Evolutionary conservation across 495 filamentous ascomycete genomes (phyloP).

Genomic region (Podospora australis): DNA sequence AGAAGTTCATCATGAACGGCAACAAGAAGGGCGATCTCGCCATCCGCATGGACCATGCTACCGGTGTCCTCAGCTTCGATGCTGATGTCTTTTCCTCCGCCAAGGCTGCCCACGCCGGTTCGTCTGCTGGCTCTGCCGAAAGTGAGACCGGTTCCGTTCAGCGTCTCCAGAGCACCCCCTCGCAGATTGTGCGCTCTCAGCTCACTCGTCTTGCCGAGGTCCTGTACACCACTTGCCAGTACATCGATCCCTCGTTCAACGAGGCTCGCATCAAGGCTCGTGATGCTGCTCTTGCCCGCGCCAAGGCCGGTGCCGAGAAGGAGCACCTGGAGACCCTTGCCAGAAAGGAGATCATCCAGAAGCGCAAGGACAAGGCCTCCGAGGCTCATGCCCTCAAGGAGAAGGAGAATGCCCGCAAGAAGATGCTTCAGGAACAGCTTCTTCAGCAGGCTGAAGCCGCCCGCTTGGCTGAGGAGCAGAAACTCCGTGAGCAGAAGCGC

Average conservation of each 20-base stretch:
- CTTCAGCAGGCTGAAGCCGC: conserved; percentile 79
- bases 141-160: conserved; percentile 79
- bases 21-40: conserved; percentile 99
- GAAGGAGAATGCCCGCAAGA: conserved; percentile 83
- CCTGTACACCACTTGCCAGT: conserved; percentile 86
- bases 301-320: conserved; percentile 78
- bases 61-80: conserved; percentile 92
- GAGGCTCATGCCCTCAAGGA: conserved; percentile 78
- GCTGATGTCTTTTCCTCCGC: conserved; percentile 96
- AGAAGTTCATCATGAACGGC: conserved; percentile 99
- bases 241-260: conserved; percentile 85
- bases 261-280: conserved; percentile 71
- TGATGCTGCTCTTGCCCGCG: conserved; percentile 70
- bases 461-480: conserved; percentile 83
- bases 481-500: conserved; percentile 81
- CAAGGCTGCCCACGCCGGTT: conserved; percentile 84
- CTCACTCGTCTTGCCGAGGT: conserved; percentile 85
- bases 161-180: conserved; percentile 92
- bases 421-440: conserved; percentile 75
- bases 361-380: conserved; percentile 90
- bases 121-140: conserved; percentile 82
- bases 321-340: conserved; percentile 87
- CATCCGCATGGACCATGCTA: conserved; percentile 92
- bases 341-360: conserved; percentile 84
- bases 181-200: conserved; percentile 95